Evolutionary conservation across 2,329 filamentous ascomycete genomes (phyloP), one percentile per base, ranked within the genome.

Genomic region (Canariomyces notabilis): DNA sequence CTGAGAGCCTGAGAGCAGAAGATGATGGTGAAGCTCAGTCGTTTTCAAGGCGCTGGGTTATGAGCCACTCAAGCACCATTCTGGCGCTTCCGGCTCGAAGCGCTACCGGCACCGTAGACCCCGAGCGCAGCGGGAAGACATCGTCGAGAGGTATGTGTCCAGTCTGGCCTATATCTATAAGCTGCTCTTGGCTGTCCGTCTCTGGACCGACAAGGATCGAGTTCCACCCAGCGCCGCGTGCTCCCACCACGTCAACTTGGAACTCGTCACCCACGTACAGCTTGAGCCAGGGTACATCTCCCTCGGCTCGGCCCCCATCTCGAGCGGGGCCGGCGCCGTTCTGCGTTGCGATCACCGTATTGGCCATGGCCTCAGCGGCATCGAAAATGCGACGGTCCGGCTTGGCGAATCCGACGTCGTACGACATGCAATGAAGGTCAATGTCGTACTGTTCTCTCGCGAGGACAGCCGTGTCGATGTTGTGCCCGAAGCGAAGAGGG

Each of bases 341-440:
- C 37, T 38, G 18, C 37, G 11, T 12, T 29, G 20, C 19, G 1
- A 38, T 14, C 31, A 52, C 11, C n/a, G 42, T 26, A 2, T 22
- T 15, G 14, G 55, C 51, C 66, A 79, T 64, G 1, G 59, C 52
- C 36, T 72, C 67, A 0, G 79, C 80, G 0, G 77, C 73, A 1
- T 67, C 60, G 50, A 84, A 85, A 2, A 85, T 81, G 2, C 59
- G 53, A 7, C 48, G 52, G 42, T 79, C 67, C 0, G 82, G 82
- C 59, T 85, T 85, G 53, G 78, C 76, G 19, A 64, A 59, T 0
- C 80, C 80, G 4, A 78, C 74, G 54, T 83, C 79, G 52, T 84
- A 85, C 15, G 79, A 83, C 59, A 82, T 72, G 49, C 77, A 75
- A 6, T 76, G 68, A 50, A 83, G 82, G 56, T 77, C 73, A 35